Base-by-base conservation (phyloP, 2,329 filamentous ascomycete genomes). In the Calonectria pauciramosa region DNA sequence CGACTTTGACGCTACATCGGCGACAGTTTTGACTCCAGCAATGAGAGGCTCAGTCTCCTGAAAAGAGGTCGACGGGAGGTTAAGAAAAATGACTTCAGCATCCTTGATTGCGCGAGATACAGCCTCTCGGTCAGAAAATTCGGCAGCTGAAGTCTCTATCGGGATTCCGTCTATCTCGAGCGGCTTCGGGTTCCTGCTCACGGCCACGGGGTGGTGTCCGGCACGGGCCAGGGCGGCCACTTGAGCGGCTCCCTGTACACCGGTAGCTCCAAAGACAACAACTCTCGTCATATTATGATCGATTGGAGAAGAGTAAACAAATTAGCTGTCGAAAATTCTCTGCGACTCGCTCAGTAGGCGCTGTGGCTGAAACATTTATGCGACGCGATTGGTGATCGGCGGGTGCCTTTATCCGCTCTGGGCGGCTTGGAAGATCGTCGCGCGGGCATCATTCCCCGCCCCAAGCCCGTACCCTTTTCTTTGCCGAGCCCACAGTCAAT, bases 191-290 rank as follows among this genome's bases (percentile, higher is more conserved):
- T 28, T 63, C 16, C 56, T 28, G 56, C 56, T 63, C 56, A 63
- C 56, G 4, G 56, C 56, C n/a, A 63, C 56, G 8, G 56, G 56
- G n/a, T 63, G 56, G 36, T 63, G 56, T 63, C 56, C 56, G 23
- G 56, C 56, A 28, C 56, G 56, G 7, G 56, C 56, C 36, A 63
- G 36, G 9, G 56, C 56, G 7, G 34, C 56, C 23, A 63, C 56
- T 30, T 63, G 56, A 11, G 56, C 56, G 20, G 56, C 34, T 18
- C 56, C 56, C 14, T 63, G 56, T 4, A 63, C 56, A 3, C 56
- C 56, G 10, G 56, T 41, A 26, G 56, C 56, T 41, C 56, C 56
- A 28, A 63, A 41, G 5, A 63, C 56, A 13, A 63, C 56, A 6
- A 63, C 56, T 63, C 56, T 28, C 34, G 56, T 60, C 56, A 63